Conservation (phyloP, 2,329 filamentous ascomycete species). For the Calonectria pseudoturangicola region DNA sequence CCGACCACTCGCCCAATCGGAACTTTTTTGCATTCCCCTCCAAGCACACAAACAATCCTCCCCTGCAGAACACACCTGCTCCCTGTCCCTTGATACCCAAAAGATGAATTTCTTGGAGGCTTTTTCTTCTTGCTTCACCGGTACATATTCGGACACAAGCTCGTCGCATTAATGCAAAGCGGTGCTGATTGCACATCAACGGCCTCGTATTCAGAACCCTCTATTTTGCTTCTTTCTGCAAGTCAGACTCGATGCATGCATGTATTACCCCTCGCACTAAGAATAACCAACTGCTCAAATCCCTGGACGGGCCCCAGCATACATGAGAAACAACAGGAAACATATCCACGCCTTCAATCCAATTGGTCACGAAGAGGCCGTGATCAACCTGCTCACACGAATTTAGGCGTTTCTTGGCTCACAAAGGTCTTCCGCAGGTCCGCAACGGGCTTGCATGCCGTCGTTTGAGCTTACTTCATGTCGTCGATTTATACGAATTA, state of each 20-base stretch:
- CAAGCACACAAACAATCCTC: slow-evolving; percentile 1
- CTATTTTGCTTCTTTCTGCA: slow-evolving; percentile 1
- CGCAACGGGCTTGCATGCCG: background rate
- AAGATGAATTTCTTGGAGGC: background rate
- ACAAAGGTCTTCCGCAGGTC: background rate
- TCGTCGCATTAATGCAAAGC: background rate
- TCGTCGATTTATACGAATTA: slow-evolving; percentile 33
- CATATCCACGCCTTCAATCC: background rate
- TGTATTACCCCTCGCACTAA: background rate
- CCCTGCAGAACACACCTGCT: background rate
- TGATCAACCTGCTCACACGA: background rate
- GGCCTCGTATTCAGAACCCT: background rate
- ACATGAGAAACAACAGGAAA: slow-evolving; percentile 16
- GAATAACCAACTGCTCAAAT: background rate
- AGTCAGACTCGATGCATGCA: background rate
- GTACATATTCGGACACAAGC: background rate
- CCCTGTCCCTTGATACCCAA: background rate
- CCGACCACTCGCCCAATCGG: slow-evolving; percentile 16
- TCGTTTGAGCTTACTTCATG: slow-evolving; percentile 24
- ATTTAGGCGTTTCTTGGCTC: background rate
- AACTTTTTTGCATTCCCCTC: background rate
- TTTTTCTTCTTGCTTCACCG: background rate
- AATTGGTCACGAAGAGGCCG: background rate
- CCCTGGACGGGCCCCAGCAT: background rate
- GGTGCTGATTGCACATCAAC: background rate